Evolutionary conservation across 2,329 filamentous ascomycete genomes (phyloP).

Genomic region (Verticillium alfalfae): DNA sequence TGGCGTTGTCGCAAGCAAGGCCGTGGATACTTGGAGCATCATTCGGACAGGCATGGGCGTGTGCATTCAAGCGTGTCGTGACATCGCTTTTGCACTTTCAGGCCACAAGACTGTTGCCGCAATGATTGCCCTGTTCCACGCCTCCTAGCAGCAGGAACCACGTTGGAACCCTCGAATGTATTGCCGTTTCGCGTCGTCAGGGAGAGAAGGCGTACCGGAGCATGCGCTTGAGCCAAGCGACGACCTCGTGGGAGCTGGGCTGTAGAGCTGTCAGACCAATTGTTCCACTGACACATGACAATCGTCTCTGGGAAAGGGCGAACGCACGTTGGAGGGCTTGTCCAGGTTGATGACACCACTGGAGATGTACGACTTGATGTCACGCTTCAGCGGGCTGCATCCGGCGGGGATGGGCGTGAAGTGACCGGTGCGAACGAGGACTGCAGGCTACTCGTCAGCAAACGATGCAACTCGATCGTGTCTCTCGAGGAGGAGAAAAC

Average conservation of each 20-base stretch:
- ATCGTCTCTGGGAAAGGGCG: not conserved
- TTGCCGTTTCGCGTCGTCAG: not conserved
- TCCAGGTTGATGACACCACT: conserved; percentile 98
- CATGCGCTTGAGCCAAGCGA: conserved; percentile 98
- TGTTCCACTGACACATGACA: not conserved
- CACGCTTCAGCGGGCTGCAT: conserved; percentile 84
- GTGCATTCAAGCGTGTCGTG: not conserved
- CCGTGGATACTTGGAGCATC: not conserved
- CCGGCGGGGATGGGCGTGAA: conserved; percentile 96
- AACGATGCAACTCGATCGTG: conserved; percentile 3
- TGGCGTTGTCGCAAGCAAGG: not conserved
- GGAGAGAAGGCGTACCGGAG: conserved; percentile 57
- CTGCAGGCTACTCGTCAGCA: conserved; percentile 38
- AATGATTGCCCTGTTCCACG: not conserved
- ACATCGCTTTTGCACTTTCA: not conserved
- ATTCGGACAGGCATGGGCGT: not conserved
- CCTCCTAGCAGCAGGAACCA: not conserved
- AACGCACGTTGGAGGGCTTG: conserved; percentile 40
- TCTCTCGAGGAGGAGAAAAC: conserved; percentile 25
- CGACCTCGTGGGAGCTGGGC: conserved; percentile 78
- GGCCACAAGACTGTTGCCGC: not conserved
- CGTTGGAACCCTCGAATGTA: not conserved
- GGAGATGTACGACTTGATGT: conserved; percentile 94
- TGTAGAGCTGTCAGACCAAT: conserved; percentile 3
- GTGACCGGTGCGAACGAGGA: conserved; percentile 89